Percentiles rank a stretch among this genome's conserved stretches.
These are phyloP conservation scores for Talaromyces sp. DNA, from an alignment of 2,329 filamentous ascomycete genomes.

Conservation along the genomic window DNA sequence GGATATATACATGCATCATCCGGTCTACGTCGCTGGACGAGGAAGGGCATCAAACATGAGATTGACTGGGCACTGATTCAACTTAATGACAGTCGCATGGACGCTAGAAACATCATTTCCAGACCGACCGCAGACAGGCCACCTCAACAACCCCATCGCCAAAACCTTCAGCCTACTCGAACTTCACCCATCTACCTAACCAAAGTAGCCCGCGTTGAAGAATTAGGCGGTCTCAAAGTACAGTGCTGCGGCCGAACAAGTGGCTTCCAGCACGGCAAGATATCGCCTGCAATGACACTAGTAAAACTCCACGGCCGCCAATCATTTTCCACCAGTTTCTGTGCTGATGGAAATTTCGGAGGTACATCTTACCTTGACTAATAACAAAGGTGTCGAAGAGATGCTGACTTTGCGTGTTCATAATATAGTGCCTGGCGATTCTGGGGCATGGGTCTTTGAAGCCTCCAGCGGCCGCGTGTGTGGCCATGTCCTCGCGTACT, in stretches of 20 bases:
- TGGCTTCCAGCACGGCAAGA: conserved; percentile 73
- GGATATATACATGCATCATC: conserved; percentile 87
- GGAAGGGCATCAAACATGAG: conserved; percentile 74
- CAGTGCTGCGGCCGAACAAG: conserved; percentile 87
- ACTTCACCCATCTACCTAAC: conserved; percentile 49
- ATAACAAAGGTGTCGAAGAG: neutral
- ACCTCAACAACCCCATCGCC: conserved; percentile 18
- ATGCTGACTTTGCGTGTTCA: neutral
- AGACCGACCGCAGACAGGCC: conserved; percentile 3
- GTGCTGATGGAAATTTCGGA: conserved; percentile 58
- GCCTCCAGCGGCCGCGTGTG: conserved; percentile 73
- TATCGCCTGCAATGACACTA: conserved; percentile 72
- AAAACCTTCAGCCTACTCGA: conserved; percentile 45
- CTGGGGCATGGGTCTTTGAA: conserved; percentile 88
- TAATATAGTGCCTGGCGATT: conserved; percentile 71
- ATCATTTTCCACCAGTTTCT: conserved; percentile 71
- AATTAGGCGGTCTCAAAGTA: conserved; percentile 70
- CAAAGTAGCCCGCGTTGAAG: conserved; percentile 51
- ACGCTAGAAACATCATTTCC: conserved; percentile 65
- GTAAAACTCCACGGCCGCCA: conserved; percentile 83
- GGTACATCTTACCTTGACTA: conserved; percentile 31
- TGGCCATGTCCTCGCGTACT: conserved; percentile 88
- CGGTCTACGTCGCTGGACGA: conserved; percentile 72
- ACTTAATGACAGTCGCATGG: conserved; percentile 67
- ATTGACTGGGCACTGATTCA: conserved; percentile 94